Evolutionary conservation across 1,139 yeast genomes (phyloP).

Genomic region (Ashbya aceris): DNA sequence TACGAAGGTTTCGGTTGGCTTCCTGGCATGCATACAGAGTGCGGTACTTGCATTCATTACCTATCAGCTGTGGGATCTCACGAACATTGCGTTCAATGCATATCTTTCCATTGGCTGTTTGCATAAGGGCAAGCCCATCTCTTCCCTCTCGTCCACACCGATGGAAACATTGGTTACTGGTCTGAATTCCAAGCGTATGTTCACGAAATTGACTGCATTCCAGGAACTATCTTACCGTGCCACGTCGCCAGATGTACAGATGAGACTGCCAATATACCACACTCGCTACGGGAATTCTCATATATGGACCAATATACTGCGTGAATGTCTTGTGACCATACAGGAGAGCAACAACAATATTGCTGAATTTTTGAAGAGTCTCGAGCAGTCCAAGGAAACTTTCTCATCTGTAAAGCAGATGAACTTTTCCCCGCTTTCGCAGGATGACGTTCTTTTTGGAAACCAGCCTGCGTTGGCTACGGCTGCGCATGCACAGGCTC

Average conservation of each 20-base stretch:
- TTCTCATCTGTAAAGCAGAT: conserved; percentile 7
- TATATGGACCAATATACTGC: conserved; percentile 50
- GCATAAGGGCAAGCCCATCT: conserved; percentile 62
- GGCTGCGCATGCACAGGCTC: not conserved
- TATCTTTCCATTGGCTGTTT: conserved; percentile 79
- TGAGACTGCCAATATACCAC: conserved; percentile 47
- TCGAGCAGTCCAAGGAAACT: conserved; percentile 15
- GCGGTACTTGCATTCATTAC: conserved; percentile 12
- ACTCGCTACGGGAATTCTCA: conserved; percentile 39
- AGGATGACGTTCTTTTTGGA: conserved; percentile 20
- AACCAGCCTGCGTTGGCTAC: conserved; percentile 15
- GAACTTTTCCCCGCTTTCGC: conserved; percentile 1
- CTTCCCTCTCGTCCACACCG: conserved; percentile 61
- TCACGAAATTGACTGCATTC: conserved; percentile 59
- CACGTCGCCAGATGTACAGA: conserved; percentile 39
- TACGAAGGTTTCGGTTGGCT: conserved; percentile 11
- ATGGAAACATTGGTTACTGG: conserved; percentile 70
- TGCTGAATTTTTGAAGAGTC: conserved; percentile 17
- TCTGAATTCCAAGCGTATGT: conserved; percentile 43
- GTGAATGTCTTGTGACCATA: conserved; percentile 50
- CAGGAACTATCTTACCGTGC: conserved; percentile 62
- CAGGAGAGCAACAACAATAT: conserved; percentile 25
- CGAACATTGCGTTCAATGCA: conserved; percentile 56
- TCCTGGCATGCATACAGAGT: conserved; percentile 11
- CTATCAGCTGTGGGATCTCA: conserved; percentile 45